These are phyloP conservation scores for Lagerstroemia speciosa DNA, from an alignment of 345 rosid genomes.

Conservation along the genomic window DNA sequence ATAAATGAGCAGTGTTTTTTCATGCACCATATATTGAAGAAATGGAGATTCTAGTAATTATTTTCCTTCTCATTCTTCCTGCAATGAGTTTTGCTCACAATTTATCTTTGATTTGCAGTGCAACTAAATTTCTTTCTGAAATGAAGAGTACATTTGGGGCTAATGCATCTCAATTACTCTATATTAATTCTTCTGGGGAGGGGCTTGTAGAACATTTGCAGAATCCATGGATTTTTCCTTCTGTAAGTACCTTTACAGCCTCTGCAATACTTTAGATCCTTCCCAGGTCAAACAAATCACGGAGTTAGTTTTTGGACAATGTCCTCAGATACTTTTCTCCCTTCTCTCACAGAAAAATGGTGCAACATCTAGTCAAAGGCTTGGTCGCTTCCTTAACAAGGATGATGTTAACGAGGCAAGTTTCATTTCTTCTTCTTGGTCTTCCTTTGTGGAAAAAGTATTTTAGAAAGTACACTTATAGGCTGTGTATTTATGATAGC, in stretches of 20 bases:
- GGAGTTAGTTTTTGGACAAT: conserved; percentile 6
- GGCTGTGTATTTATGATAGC: background rate
- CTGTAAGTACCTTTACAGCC: conserved; percentile 34
- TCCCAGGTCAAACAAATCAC: background rate
- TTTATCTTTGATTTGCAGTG: conserved; percentile 44
- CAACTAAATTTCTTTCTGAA: conserved; percentile 62
- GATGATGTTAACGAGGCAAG: conserved; percentile 72
- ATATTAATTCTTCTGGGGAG: conserved; percentile 85
- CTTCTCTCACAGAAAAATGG: conserved; percentile 58
- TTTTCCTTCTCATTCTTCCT: background rate
- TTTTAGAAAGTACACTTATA: conserved; percentile 12
- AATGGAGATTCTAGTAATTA: background rate
- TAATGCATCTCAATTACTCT: conserved; percentile 66
- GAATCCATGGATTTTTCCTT: conserved; percentile 61
- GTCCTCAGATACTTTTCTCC: conserved; percentile 10
- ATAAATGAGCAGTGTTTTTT: background rate
- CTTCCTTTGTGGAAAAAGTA: conserved; percentile 7
- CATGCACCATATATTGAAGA: background rate
- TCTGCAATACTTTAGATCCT: background rate
- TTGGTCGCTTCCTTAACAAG: conserved; percentile 64
- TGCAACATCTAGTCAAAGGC: conserved; percentile 33
- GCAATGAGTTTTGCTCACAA: conserved; percentile 3
- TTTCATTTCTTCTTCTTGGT: conserved; percentile 10
- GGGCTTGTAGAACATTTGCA: conserved; percentile 48
- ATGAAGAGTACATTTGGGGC: conserved; percentile 85